A percentile compares a stretch with the other conserved stretches of the same genome.
These are phyloP conservation scores for Aspergillus hancockii DNA, from an alignment of 495 filamentous ascomycete species.

Conservation along the genomic window DNA sequence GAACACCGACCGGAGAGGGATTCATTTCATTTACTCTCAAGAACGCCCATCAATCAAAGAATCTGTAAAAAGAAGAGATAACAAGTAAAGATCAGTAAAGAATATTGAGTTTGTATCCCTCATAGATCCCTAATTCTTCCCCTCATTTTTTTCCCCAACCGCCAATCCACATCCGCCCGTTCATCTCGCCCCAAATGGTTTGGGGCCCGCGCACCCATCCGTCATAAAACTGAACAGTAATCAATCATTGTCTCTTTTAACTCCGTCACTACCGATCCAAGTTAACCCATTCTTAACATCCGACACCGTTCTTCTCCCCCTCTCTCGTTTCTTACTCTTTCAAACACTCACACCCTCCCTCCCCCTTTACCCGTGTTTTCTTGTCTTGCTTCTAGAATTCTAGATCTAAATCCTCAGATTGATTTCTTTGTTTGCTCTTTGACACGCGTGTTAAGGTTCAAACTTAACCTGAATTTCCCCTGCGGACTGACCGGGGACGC, in stretches of 20 bases:
- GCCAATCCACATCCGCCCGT: background rate
- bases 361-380: conserved; percentile 9
- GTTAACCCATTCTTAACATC: conserved; percentile 10
- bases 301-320: conserved; percentile 5
- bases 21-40: background rate
- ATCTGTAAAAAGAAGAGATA: background rate
- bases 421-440: background rate
- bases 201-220: conserved; percentile 3
- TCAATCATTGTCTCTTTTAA: background rate
- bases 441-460: background rate
- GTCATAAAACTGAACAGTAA: background rate
- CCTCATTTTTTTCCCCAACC: background rate
- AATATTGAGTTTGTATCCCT: conserved; percentile 3
- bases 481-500: conserved; percentile 1
- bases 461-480: conserved; percentile 6
- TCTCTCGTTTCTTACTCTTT: conserved; percentile 8
- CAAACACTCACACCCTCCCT: conserved; percentile 1
- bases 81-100: too few species aligned
- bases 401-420: background rate
- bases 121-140: background rate
- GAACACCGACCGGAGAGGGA: background rate
- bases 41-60: background rate
- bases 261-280: conserved; percentile 6
- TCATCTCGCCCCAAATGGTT: background rate
- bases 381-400: conserved; percentile 1